Evolutionary conservation across 164 flowering plant species (phyloP), one percentile per base, ranked within the genome.

Genomic region (Magnolia changhungtana): DNA sequence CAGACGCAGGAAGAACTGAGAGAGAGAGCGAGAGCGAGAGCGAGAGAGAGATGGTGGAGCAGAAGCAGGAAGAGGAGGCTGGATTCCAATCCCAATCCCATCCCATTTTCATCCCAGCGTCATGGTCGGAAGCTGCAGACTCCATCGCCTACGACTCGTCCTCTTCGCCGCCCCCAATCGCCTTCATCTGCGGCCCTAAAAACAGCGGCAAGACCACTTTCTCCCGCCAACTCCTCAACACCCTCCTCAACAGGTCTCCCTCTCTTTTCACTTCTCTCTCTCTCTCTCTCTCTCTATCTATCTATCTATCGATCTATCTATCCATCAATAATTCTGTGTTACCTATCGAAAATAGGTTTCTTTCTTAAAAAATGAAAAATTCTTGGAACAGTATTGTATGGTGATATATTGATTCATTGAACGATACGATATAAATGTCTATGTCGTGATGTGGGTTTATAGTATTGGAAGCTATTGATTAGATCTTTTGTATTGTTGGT

Each of bases 161-260:
- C 52, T 84, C 88, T 8, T 81, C 89, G 1, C 85, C 63, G 5
- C 50, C 90, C 6, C 94, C 97, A 0, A 67, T 87, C 55, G 80
- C 85, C 55, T 69, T 96, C 20, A 72, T 96, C 11, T 94, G 99
- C 70, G 99, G 99, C 50, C 83, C 99, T 64, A 92, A 89, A 74
- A 91, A 94, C 80, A 84, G 88, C 71, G 99, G 99, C 83, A 94
- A 96, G 74, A 86, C 93, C 27, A 94, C 94, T 29, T 94, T 96
- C 76, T 91, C 98, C 64, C 97, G 98, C 80, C 67, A 83, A 77
- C 93, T 96, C 63, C 83, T 96, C 81, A 91, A 92, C 76, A 76
- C 86, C 76, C 88, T 96, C 31, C 87, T 94, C 16, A 82, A 72
- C 64, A 90, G 92, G 95, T 89, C 63, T 21, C 49, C 21, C 10